Conservation (phyloP, 768 basidiomycete genomes). For the Trametes punicea region DNA sequence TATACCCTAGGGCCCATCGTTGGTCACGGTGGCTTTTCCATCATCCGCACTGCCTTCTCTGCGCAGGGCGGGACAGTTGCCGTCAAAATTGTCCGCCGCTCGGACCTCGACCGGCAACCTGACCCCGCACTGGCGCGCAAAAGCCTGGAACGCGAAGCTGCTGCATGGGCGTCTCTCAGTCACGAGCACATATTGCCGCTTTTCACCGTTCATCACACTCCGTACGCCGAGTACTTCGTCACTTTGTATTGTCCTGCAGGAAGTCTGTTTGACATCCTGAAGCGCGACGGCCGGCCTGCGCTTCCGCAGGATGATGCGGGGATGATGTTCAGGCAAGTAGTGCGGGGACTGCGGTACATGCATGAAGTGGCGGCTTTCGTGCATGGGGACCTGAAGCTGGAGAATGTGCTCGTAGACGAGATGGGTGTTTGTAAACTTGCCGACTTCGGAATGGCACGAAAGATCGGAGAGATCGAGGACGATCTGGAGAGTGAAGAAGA, state of each 20-base stretch:
- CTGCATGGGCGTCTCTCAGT: constrained; percentile 69
- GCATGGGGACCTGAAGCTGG: constrained; percentile 95
- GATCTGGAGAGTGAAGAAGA: constrained; percentile 32
- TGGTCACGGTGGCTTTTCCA: constrained; percentile 79
- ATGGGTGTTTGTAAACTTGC: constrained; percentile 80
- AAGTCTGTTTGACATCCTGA: constrained; percentile 79
- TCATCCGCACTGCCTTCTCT: constrained; percentile 66
- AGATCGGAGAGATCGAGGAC: constrained; percentile 47
- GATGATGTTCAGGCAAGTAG: constrained; percentile 84
- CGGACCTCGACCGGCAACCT: constrained; percentile 51
- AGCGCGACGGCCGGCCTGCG: constrained; percentile 63
- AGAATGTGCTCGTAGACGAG: constrained; percentile 92
- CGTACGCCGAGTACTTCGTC: constrained; percentile 74
- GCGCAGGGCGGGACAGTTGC: constrained; percentile 65
- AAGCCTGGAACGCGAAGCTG: constrained; percentile 66
- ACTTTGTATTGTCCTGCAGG: constrained; percentile 83
- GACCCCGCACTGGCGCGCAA: constrained; percentile 47
- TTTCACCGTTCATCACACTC: constrained; percentile 57
- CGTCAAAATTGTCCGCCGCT: constrained; percentile 75
- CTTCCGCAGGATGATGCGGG: constrained; percentile 76
- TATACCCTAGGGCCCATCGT: constrained; percentile 76
- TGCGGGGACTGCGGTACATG: constrained; percentile 77
- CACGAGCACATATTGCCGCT: constrained; percentile 89
- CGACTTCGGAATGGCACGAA: constrained; percentile 81
- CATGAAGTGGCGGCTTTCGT: constrained; percentile 75